phyloP scores from a whole-genome alignment of 108 stramenopile species.

The Fistulifera solaris region DNA sequence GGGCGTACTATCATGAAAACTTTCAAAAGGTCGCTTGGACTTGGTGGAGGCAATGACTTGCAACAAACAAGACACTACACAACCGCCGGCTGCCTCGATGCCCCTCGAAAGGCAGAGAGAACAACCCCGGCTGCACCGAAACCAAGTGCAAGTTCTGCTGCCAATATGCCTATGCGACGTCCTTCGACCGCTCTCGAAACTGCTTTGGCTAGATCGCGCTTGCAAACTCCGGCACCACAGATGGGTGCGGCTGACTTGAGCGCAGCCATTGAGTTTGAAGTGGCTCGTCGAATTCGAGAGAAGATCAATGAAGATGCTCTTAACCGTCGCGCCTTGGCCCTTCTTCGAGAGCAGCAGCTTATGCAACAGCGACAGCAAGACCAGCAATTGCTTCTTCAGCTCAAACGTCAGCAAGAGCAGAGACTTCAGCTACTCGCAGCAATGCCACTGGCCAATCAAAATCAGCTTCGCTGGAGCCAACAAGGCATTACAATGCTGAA shows the following conservation, averaged over 20 bases:
- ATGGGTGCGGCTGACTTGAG: conserved; percentile 11
- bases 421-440: not conserved
- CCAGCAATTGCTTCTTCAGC: conserved; percentile 1
- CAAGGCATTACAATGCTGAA: not conserved
- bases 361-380: not conserved
- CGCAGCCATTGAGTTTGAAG: conserved; percentile 35
- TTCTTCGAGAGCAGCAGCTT: conserved; percentile 15
- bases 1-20: conserved; percentile 42
- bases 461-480: not conserved
- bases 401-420: not conserved
- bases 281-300: conserved; percentile 23
- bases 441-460: not conserved
- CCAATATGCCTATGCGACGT: not conserved
- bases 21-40: conserved; percentile 33
- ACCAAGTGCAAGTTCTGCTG: not conserved
- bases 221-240: conserved; percentile 3
- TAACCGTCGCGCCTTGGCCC: conserved; percentile 16
- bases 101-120: not conserved
- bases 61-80: conserved; percentile 2
- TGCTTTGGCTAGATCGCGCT: not conserved
- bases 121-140: not conserved
- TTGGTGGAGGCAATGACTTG: conserved; percentile 9
- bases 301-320: conserved; percentile 15
- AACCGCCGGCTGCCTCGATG: not conserved
- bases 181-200: not conserved